Conservation (phyloP, 108 stramenopile species). For the Mediolabrus comicus region DNA sequence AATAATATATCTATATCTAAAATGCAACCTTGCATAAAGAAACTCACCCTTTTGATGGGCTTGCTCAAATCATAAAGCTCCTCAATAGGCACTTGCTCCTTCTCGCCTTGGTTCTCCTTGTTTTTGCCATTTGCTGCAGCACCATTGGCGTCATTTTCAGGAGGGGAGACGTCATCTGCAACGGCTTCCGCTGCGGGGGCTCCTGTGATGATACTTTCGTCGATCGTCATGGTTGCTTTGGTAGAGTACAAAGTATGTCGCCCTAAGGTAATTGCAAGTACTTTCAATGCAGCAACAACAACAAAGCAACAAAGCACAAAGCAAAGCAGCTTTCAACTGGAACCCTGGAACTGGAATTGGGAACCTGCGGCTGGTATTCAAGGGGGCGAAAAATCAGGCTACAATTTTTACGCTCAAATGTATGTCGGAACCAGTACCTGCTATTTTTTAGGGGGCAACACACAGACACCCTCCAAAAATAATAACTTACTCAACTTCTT, state of each 20-base stretch:
- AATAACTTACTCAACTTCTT: no score
- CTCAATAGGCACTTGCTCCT: conserved; percentile 54
- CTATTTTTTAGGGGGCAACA: no score
- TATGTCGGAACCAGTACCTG: background rate
- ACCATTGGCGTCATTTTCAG: conserved; percentile 20
- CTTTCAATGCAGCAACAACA: background rate
- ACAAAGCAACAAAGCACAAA: no score
- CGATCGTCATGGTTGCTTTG: background rate
- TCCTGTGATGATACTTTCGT: background rate
- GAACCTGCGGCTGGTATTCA: background rate
- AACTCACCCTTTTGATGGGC: conserved; percentile 80
- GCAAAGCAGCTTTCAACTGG: background rate
- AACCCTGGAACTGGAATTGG: background rate
- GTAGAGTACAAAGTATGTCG: background rate
- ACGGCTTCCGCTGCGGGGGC: background rate
- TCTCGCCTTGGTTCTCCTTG: conserved; percentile 37
- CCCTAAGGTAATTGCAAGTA: no score
- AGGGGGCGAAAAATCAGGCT: background rate
- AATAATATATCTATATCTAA: background rate
- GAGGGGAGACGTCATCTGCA: conserved; percentile 17
- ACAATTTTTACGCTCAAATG: background rate
- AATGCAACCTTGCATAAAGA: background rate
- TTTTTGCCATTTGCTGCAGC: conserved; percentile 23
- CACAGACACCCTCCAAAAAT: no score
- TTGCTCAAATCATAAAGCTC: conserved; percentile 85